Evolutionary conservation across 768 basidiomycete genomes (phyloP).

Genomic region (Lactarius trivialis): DNA sequence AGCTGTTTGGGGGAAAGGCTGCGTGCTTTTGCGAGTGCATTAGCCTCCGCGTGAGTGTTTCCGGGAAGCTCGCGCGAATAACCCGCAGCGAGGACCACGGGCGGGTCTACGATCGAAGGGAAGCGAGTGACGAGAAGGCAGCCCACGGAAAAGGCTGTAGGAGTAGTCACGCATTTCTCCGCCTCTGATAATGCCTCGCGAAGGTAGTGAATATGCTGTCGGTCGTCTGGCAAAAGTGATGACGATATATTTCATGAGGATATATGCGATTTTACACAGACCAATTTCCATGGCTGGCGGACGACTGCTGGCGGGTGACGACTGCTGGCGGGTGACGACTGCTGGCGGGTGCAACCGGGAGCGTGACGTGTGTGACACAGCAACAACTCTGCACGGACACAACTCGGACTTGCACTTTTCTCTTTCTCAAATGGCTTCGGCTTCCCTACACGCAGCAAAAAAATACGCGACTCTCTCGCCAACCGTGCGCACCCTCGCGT

Average conservation of each 20-base stretch:
- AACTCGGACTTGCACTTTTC: slow-evolving; percentile 1
- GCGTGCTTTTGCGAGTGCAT: slow-evolving; percentile 71
- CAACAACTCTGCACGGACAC: background rate
- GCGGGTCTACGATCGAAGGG: slow-evolving; percentile 33
- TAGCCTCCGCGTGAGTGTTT: slow-evolving; percentile 97
- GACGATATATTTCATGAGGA: background rate
- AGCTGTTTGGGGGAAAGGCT: slow-evolving; percentile 41
- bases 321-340: background rate
- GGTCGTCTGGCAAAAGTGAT: slow-evolving; percentile 1
- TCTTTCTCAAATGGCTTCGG: slow-evolving; percentile 41
- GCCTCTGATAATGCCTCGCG: slow-evolving; percentile 66
- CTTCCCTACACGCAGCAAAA: slow-evolving; percentile 67
- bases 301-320: no score
- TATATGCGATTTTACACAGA: background rate
- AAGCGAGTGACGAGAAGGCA: slow-evolving; percentile 58
- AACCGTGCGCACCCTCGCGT: slow-evolving; percentile 70
- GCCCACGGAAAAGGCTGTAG: slow-evolving; percentile 88
- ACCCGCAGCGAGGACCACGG: slow-evolving; percentile 65
- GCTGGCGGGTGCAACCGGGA: background rate
- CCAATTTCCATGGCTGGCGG: slow-evolving; percentile 2
- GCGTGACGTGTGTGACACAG: background rate
- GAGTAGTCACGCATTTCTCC: slow-evolving; percentile 55
- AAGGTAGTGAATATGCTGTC: slow-evolving; percentile 40
- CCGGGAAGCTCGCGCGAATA: slow-evolving; percentile 88
- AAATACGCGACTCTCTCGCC: slow-evolving; percentile 78